Conservation (phyloP, 2,329 filamentous ascomycete genomes). For the Fusarium oxysporum region DNA sequence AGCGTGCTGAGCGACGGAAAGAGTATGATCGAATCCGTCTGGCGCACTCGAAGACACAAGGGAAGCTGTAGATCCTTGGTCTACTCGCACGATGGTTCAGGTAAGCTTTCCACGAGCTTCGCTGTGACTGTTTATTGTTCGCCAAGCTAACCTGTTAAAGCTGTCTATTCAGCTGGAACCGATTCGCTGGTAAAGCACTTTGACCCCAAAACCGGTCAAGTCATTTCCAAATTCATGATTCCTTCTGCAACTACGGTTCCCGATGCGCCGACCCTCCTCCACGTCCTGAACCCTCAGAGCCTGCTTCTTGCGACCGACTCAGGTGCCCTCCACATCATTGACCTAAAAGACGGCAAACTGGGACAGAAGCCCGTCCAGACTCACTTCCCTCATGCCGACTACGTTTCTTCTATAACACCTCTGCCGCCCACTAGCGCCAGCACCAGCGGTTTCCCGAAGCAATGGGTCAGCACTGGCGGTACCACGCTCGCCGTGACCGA, state of each 20-base stretch:
- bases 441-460: conserved; percentile 90
- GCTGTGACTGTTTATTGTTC: too few species aligned
- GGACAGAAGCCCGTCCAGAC: conserved; percentile 78
- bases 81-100: conserved; percentile 81
- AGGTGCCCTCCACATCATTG: conserved; percentile 87
- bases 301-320: conserved; percentile 92
- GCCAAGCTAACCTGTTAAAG: conserved; percentile 49
- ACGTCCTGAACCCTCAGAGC: conserved; percentile 86
- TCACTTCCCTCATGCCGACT: conserved; percentile 90
- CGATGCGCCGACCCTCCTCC: conserved; percentile 84
- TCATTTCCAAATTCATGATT: conserved; percentile 84
- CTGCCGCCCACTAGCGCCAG: conserved; percentile 83
- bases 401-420: conserved; percentile 87
- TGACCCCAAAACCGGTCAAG: conserved; percentile 70
- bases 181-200: conserved; percentile 70
- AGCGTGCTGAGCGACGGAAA: conserved; percentile 70
- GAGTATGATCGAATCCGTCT: conserved; percentile 82
- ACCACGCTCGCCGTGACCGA: conserved; percentile 93
- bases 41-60: conserved; percentile 91
- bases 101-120: conserved; percentile 52
- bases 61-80: conserved; percentile 87
- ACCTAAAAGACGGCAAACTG: conserved; percentile 75
- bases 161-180: conserved; percentile 73
- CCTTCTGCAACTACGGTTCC: conserved; percentile 66
- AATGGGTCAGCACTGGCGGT: conserved; percentile 94